These are phyloP conservation scores for Prunus mira DNA, from an alignment of 306 rosid species.

Conservation along the genomic window DNA sequence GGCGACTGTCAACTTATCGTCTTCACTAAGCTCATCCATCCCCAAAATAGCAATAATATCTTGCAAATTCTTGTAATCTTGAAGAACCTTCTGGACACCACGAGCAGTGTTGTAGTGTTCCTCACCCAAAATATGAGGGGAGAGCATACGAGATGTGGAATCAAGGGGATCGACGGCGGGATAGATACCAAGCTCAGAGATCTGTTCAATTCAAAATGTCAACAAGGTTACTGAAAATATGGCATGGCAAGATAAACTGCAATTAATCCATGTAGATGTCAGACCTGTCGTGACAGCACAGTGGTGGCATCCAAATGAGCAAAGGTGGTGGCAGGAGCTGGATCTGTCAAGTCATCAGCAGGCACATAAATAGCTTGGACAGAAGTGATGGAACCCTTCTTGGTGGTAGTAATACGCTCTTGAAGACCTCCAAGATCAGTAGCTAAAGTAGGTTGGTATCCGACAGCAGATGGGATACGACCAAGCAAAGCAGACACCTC, in stretches of 20 bases:
- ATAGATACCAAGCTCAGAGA: slow-evolving; percentile 96
- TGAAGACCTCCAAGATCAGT: slow-evolving; percentile 99
- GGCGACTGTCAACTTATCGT: slow-evolving; percentile 92
- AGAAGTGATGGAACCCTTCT: slow-evolving; percentile 97
- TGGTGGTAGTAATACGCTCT: slow-evolving; percentile 98
- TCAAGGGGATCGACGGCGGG: slow-evolving; percentile 97
- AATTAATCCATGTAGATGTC: background rate
- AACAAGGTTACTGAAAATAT: background rate
- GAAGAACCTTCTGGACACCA: slow-evolving; percentile 94
- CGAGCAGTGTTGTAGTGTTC: slow-evolving; percentile 94
- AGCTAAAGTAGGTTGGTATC: slow-evolving; percentile 96
- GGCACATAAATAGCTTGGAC: slow-evolving; percentile 99
- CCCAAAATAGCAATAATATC: slow-evolving; percentile 99
- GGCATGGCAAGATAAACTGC: background rate
- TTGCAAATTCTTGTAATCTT: slow-evolving; percentile 96
- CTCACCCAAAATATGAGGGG: slow-evolving; percentile 95
- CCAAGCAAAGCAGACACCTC: slow-evolving; percentile 99
- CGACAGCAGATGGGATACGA: slow-evolving; percentile 99
- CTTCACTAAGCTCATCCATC: slow-evolving; percentile 99
- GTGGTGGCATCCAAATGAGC: slow-evolving; percentile 99
- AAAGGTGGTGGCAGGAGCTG: slow-evolving; percentile 98
- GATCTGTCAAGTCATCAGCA: slow-evolving; percentile 99
- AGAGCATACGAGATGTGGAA: slow-evolving; percentile 99
- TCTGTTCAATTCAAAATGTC: slow-evolving; percentile 41
- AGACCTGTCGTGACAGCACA: slow-evolving; percentile 91